Base-by-base conservation (phyloP, 2,329 filamentous ascomycete genomes). In the Nigrograna mackinnonii region DNA sequence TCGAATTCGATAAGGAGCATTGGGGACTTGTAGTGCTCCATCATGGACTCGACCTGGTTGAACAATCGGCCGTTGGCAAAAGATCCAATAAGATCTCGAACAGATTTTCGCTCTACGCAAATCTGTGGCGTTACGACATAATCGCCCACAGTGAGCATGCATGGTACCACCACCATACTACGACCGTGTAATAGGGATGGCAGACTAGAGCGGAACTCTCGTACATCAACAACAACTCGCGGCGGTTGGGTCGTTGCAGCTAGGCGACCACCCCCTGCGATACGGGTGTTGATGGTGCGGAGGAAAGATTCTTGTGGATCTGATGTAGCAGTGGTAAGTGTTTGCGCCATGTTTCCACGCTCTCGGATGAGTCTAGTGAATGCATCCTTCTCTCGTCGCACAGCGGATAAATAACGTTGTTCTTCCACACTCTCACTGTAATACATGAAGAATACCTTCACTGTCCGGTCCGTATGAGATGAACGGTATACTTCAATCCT, bases 1-100 rank as follows among this genome's bases (percentile, higher is more conserved):
- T 96, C 91, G 67, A 99, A 99, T 69, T 99, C 94, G 61, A 99
- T 97, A 33, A 99, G 82, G 5, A 99, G 83, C 82, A 97, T 89
- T 0, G 91, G 87, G 52, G 72, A 84, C 61, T 87, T 87, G 80
- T 99, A 99, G 72, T 97, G 85, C 65, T 89, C 84, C 45, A 95
- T 86, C 92, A 99, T 97, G 35, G 87, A 85, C 70, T 97, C 92
- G 30, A 87, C 87, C 74, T 99, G 94, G 56, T 83, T 89, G 74
- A 90, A 99, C 12, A 99, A 79, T 2, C 94, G 86, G 11, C 94
- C 94, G 65, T 96, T 91, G 54, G 86, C 86, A 72, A 99, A 91
- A 1, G 91, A 96, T 42, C 85, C 85, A 68, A 97, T 92, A 34
- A 99, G 74, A 72, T 99, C 94, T 60, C 84, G 85, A 60, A 99